Base-by-base conservation (phyloP, 2,329 filamentous ascomycete genomes). In the Colletotrichum tabaci region DNA sequence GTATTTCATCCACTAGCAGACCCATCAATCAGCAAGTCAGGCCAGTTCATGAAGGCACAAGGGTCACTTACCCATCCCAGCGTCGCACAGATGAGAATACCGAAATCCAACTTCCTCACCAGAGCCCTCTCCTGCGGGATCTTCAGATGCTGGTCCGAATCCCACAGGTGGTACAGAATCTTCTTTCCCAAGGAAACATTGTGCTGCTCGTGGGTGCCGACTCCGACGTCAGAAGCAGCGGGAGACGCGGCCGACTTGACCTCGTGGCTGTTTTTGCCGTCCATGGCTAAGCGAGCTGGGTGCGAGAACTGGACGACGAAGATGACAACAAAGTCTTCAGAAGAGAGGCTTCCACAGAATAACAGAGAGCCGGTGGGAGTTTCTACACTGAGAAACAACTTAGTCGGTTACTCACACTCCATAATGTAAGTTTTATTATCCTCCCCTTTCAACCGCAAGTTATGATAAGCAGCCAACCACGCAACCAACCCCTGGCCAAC, bases 91-190 rank as follows among this genome's bases (percentile, higher is more conserved):
- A 67, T 67, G 2, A 67, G 26, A 15, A 67, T 63, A 0, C 66
- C 66, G 0, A 67, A 67, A 58, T 65, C 66, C 13, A 65, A 40
- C 61, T 69, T 69, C 12, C 66, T 42, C n/a, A 64, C 66, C 16
- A 68, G 38, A 8, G 60, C 52, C 10, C 66, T 52, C 38, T 68
- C 66, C 13, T 63, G 35, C 8, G 66, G 66, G 2, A 46, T 65
- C 35, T 69, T 69, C 1, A 69, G 50, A 13, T 69, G 61, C 26
- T 65, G 61, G 1, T 67, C 60, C 4, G 66, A 44, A 4, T 69
- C 61, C 61, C 66, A 69, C 0, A 69, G 61, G 1, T 69, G 66
- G 10, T 69, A 69, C 12, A 69, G 6, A 16, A 68, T 46, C 53
- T 50, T 65, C 53, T 23, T 65, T 2, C 35, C 23, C 16, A 26